Evolutionary conservation across 2,329 filamentous ascomycete genomes (phyloP), one percentile per base, ranked within the genome.

Genomic region (Aureobasidium sp.): DNA sequence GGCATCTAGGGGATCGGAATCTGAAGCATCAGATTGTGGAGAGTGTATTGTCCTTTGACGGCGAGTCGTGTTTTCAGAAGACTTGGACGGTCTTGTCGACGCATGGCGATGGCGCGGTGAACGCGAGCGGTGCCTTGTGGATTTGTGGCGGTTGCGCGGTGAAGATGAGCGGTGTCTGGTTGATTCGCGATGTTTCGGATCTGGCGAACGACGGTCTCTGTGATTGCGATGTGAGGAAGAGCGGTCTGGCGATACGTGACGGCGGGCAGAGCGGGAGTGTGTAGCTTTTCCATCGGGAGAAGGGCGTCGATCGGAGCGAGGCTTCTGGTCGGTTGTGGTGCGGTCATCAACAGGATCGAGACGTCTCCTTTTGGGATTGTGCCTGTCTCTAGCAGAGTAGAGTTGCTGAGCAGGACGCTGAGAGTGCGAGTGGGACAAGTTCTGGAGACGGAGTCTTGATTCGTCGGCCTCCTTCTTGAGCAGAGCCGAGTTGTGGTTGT

Each of bases 401-500:
- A 64, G 45, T 16, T 49, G 36, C 45, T 65, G 64, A 14, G 61
- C 54, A 48, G 58, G 47, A 57, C 10, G 70, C 21, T 21, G 21
- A 21, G 21, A 21, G 65, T 16, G 70, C 25, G 51, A 60, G 55
- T 66, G 65, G 14, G 69, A 70, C 47, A 92, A 75, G 61, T 81
- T 78, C 66, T 83, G 82, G 60, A 96, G 81, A 25, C 90, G 85
- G 4, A 85, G 85, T 64, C 82, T 81, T 0, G 91, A 86, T 66
- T 97, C 92, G 50, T 88, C 85, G 30, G 87, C 86, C 73, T 97
- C 93, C 70, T 87, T 95, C 0, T 89, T 90, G 21, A 91, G 83
- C 34, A 97, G 79, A 0, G 90, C 89, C 29, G 89, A 85, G 81
- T 99, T 99, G 75, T 99, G 93, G 59, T 76, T 88, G 68, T 95